These are phyloP conservation scores for Dactylellina parvicollis DNA, from an alignment of 2,329 filamentous ascomycete species.

Conservation along the genomic window DNA sequence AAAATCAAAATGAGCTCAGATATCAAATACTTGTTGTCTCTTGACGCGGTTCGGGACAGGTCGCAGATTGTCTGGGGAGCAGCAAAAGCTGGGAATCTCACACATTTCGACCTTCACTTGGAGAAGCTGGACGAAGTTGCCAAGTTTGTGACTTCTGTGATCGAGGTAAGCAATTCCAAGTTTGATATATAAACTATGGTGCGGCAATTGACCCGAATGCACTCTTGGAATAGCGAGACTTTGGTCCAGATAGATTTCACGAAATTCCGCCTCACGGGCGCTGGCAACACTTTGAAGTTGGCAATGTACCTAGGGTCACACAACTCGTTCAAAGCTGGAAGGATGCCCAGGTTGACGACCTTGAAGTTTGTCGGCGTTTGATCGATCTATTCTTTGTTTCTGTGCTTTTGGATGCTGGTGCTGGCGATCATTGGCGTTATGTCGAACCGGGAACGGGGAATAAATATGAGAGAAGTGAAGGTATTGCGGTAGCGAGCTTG, in stretches of 20 bases:
- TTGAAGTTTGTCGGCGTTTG: conserved; percentile 76
- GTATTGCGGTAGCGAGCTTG: conserved; percentile 77
- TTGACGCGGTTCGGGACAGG: conserved; percentile 85
- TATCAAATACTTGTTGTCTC: conserved; percentile 86
- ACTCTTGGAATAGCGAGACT: conserved; percentile 69
- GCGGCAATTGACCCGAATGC: neutral
- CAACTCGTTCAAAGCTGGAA: conserved; percentile 75
- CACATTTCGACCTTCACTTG: conserved; percentile 90
- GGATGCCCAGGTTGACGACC: conserved; percentile 73
- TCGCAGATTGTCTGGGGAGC: conserved; percentile 78
- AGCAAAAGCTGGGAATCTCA: conserved; percentile 78
- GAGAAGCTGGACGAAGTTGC: conserved; percentile 84
- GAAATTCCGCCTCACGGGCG: conserved; percentile 84
- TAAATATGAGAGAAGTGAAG: conserved; percentile 84
- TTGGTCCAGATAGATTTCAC: conserved; percentile 72
- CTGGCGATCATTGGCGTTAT: conserved; percentile 90
- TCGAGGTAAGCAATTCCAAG: conserved; percentile 71
- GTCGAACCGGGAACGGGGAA: conserved; percentile 87
- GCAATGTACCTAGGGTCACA: conserved; percentile 76
- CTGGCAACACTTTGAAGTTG: conserved; percentile 84
- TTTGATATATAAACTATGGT: neutral
- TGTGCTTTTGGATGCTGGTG: conserved; percentile 85
- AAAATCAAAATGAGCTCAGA: conserved; percentile 24
- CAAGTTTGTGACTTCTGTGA: conserved; percentile 85
- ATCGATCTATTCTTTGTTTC: conserved; percentile 83